Base-by-base conservation (phyloP, 1,139 yeast genomes). In the Hyphopichia buzzinii region DNA sequence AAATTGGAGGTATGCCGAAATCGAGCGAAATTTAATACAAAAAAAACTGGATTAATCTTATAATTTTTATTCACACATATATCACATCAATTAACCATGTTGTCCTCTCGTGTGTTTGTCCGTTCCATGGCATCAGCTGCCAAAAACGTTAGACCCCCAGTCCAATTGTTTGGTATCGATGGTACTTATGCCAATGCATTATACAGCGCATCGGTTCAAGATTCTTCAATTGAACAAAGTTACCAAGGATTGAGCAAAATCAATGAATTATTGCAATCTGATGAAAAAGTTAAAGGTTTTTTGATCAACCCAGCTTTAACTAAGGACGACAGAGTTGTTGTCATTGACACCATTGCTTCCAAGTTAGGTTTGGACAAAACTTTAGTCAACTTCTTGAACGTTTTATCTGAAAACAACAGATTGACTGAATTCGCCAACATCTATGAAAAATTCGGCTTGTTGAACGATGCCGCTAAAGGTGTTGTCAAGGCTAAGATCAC, bases 111-210 rank as follows among this genome's bases (percentile, higher is more conserved):
- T 74, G 73, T 76, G 54, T 81, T 82, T 64, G 61, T 72, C 62
- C 84, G 92, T 72, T 68, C 84, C 43, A 65, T 87, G 72, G 85
- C 88, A 49, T 68, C 86, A 41, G 76, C 85, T 50, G 62, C 78
- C 52, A 72, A 74, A 56, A 54, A 74, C 41, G 75, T 77, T 55
- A 82, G 81, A 65, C 94, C 95, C 43, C 97, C 97, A 41, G 84
- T 90, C 48, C 96, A 89, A 76, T 79, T 92, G 64, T 90, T 79
- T 58, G 98, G 98, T 48, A 72, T 92, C 50, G 97, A 90, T 52
- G 98, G 97, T 60, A 89, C 97, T 46, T 92, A 92, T 64, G 98
- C 98, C 54, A 78, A 88, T 44, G 97, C 99, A 34, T 77, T 92
- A 54, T 92, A 84, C 79, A 74, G 90, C 40, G 97, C 98, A 25